phyloP scores from a whole-genome alignment of 768 basidiomycete species.

The Xanthoconium stramineum region DNA sequence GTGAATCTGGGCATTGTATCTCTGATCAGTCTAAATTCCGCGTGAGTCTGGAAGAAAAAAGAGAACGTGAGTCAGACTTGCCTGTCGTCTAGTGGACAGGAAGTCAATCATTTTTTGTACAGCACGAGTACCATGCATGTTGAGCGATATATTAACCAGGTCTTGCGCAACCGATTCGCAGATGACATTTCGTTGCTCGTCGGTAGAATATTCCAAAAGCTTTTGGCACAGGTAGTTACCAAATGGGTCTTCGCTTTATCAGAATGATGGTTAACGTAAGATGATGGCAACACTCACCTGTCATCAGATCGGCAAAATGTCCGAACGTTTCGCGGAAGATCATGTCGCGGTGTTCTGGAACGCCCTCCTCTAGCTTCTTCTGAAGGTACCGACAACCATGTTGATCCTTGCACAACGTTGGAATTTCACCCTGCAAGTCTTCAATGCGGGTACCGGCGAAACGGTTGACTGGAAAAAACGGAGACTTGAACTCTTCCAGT shows the following conservation, averaged over 20 bases:
- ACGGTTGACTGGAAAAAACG: conserved; percentile 69
- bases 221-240: conserved; percentile 99
- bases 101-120: conserved; percentile 99
- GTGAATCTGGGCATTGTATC: conserved; percentile 89
- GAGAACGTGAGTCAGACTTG: conserved; percentile 41
- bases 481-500: background rate
- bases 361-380: conserved; percentile 97
- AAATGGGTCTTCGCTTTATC: conserved; percentile 72
- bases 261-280: conserved; percentile 1
- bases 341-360: conserved; percentile 96
- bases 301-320: conserved; percentile 98
- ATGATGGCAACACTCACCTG: conserved; percentile 48
- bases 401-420: conserved; percentile 94
- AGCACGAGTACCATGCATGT: conserved; percentile 99
- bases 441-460: conserved; percentile 95
- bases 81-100: conserved; percentile 91
- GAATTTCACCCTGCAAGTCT: conserved; percentile 93
- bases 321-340: conserved; percentile 98
- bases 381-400: conserved; percentile 98
- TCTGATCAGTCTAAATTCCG: conserved; percentile 67
- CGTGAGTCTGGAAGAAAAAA: conserved; percentile 53
- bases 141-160: conserved; percentile 94
- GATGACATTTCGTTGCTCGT: conserved; percentile 94
- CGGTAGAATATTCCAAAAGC: conserved; percentile 92
- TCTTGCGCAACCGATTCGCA: conserved; percentile 98